phyloP scores from a whole-genome alignment of 2,329 filamentous ascomycete species.

The Karstenula rhodostoma region DNA sequence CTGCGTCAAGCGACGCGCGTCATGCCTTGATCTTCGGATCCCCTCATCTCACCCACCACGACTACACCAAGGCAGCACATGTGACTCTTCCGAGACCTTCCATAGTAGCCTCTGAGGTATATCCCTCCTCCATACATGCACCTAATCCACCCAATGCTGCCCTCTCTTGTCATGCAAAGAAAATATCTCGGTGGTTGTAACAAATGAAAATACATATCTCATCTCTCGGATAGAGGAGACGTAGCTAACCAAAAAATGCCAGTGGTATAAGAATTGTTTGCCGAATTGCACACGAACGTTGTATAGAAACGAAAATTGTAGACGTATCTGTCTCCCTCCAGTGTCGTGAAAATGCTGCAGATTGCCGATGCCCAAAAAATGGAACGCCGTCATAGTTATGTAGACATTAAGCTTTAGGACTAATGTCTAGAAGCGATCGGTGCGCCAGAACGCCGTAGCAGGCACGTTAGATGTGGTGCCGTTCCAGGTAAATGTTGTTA shows the following conservation, averaged over 20 bases:
- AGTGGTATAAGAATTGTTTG: conserved; percentile 38
- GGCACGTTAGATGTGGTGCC: conserved; percentile 32
- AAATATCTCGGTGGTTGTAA: conserved; percentile 14
- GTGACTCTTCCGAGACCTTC: not conserved
- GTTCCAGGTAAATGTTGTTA: conserved; percentile 41
- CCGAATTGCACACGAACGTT: conserved; percentile 23
- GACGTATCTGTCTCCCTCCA: conserved; percentile 15
- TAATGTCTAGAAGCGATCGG: conserved; percentile 33
- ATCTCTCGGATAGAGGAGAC: not conserved
- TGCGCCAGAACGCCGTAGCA: conserved; percentile 46
- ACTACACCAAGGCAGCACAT: not conserved
- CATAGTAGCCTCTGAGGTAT: conserved; percentile 4
- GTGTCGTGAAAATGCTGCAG: conserved; percentile 25
- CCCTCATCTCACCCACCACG: conserved; percentile 8
- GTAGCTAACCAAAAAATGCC: conserved; percentile 29
- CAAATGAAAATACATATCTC: conserved; percentile 36
- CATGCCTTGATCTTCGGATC: conserved; percentile 7
- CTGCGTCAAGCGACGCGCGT: conserved; percentile 14
- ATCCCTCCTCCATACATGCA: not conserved
- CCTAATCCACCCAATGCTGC: not conserved
- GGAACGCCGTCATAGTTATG: conserved; percentile 29
- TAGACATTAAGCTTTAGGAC: conserved; percentile 47
- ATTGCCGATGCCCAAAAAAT: conserved; percentile 28
- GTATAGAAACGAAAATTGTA: conserved; percentile 7
- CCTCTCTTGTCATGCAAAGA: conserved; percentile 36